Conservation (phyloP, 2,329 filamentous ascomycete species). For the Microdochium paspali region DNA sequence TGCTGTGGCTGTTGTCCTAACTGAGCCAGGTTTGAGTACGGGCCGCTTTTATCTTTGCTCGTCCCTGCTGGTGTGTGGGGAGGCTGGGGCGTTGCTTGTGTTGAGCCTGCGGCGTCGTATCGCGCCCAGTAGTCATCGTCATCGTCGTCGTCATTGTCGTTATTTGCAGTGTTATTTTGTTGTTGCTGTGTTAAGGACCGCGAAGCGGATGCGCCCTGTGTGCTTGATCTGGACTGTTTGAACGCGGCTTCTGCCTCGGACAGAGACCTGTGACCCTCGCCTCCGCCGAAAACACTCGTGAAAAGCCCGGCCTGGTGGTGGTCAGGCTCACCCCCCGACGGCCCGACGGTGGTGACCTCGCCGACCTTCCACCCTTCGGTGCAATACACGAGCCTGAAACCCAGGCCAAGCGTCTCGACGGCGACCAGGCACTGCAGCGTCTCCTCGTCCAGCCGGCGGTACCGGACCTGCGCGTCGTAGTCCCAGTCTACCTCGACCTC, state of each 20-base stretch:
- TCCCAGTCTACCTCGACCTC: slow-evolving; percentile 69
- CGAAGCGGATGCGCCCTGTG: not conserved
- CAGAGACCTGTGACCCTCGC: not conserved
- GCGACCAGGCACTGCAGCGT: slow-evolving; percentile 61
- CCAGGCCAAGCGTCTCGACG: slow-evolving; percentile 50
- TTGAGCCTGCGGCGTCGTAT: slow-evolving; percentile 60
- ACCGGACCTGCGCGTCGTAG: slow-evolving; percentile 52
- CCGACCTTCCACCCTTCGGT: slow-evolving; percentile 63
- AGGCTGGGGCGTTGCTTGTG: slow-evolving; percentile 48
- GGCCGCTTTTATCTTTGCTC: not conserved
- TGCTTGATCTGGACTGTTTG: slow-evolving; percentile 17
- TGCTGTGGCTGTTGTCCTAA: not conserved
- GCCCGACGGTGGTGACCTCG: slow-evolving; percentile 55
- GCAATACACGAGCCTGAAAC: slow-evolving; percentile 62
- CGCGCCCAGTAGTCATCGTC: slow-evolving; percentile 74
- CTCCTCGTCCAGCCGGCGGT: slow-evolving; percentile 63
- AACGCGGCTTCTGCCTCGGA: slow-evolving; percentile 46
- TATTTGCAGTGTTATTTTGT: slow-evolving; percentile 7
- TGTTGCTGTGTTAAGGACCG: slow-evolving; percentile 1
- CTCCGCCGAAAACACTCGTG: too few relatives aligned
- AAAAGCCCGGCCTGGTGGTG: not conserved
- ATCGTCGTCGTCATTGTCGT: slow-evolving; percentile 42
- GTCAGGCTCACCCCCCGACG: not conserved
- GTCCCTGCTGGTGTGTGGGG: not conserved
- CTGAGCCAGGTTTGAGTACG: not conserved